Evolutionary conservation across 139 green algal species (phyloP), one percentile per base, ranked within the genome.

Genomic region (Pseudopediastrum boryanum): DNA sequence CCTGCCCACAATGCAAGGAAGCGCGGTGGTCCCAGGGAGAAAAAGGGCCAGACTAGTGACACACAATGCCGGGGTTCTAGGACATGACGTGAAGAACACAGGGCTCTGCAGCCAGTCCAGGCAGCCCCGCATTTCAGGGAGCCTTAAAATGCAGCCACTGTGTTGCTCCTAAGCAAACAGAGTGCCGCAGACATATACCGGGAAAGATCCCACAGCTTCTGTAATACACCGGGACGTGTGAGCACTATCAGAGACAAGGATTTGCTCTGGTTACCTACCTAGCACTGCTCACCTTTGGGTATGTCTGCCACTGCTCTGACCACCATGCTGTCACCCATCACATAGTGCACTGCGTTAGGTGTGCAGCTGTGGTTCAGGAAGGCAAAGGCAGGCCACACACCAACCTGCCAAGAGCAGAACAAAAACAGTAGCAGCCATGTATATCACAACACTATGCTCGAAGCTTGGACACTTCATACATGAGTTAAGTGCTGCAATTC

Each of bases 291-390:
- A 82, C 75, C 75, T 76, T 38, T 51, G 21, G 43, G n/a, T 2
- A 83, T 12, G 16, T 81, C 71, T 9, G 73, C 61, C 0, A 81
- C 79, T 10, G 79, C 85, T 1, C 85, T 63, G 42, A 90, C 85
- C n/a, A 80, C 76, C 82, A 90, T 85, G n/a, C 58, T 73, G 39
- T 63, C 43, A 0, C 79, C 85, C 4, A 85, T 75, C 3, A 85
- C 69, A 71, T 89, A 89, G 43, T 90, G 85, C 39, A 87, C 82
- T 4, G 65, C 77, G 59, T 78, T 83, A 1, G 85, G 85, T 46
- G 74, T 42, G 79, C 85, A 90, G 31, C 51, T 54, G 82, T 90
- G 85, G 62, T 90, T 90, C 59, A 86, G 61, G 39, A 76, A 50
- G 8, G 62, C 21, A 59, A 89, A 89, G 54, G 74, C 44, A 16